phyloP scores from a whole-genome alignment of 140 eudicot genomes.

The Cichorium intybus region DNA sequence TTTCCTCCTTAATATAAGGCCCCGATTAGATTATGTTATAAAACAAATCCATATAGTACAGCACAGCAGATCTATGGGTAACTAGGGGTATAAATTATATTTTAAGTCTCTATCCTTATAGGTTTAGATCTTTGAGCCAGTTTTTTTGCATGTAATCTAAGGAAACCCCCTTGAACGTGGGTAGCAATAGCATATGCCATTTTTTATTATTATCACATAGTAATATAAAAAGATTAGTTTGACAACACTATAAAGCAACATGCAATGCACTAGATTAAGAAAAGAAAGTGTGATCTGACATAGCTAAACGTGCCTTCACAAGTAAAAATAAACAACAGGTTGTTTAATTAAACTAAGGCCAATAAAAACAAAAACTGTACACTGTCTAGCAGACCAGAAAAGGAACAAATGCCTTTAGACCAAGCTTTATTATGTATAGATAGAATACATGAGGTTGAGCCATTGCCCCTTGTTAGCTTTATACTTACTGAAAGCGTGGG shows the following conservation, averaged over 20 bases:
- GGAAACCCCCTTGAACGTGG: slow-evolving; percentile 39
- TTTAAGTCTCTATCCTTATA: slow-evolving; percentile 16
- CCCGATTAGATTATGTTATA: slow-evolving; percentile 5
- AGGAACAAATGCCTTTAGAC: slow-evolving; percentile 41
- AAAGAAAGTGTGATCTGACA: slow-evolving; percentile 42
- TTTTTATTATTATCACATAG: neutral
- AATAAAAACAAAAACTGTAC: slow-evolving; percentile 51
- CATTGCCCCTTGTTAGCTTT: slow-evolving; percentile 14
- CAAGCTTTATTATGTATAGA: slow-evolving; percentile 34
- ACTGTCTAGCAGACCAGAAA: slow-evolving; percentile 51
- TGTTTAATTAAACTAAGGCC: slow-evolving; percentile 25
- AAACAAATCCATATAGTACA: neutral
- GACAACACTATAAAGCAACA: slow-evolving; percentile 44
- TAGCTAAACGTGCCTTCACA: slow-evolving; percentile 38
- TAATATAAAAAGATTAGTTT: slow-evolving; percentile 21
- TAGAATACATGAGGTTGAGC: slow-evolving; percentile 28
- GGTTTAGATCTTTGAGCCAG: slow-evolving; percentile 37
- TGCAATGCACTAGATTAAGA: slow-evolving; percentile 42
- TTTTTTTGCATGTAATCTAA: slow-evolving; percentile 26
- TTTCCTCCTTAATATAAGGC: slow-evolving; percentile 24
- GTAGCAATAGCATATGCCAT: slow-evolving; percentile 40
- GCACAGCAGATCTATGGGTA: slow-evolving; percentile 24
- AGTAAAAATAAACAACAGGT: slow-evolving; percentile 19
- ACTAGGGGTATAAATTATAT: slow-evolving; percentile 16
- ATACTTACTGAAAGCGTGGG: slow-evolving; percentile 11